Conservation (phyloP, 2,329 filamentous ascomycete species). For the Talaromyces sp. region DNA sequence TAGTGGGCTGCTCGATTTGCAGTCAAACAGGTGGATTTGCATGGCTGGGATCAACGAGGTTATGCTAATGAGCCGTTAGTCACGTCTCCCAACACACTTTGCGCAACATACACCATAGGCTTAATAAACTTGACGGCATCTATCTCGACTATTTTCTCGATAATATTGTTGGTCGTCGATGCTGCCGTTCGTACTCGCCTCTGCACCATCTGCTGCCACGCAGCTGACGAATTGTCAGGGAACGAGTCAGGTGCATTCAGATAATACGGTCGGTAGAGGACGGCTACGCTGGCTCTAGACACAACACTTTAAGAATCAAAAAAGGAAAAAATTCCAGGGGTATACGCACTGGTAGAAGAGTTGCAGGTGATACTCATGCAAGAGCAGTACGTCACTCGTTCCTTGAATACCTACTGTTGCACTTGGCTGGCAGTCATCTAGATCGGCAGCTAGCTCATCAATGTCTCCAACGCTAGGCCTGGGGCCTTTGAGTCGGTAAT, state of each 20-base stretch:
- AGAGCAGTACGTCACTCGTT: background rate
- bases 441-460: background rate
- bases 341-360: conserved; percentile 1
- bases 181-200: background rate
- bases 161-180: background rate
- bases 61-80: background rate
- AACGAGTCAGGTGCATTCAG: background rate
- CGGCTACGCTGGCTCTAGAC: background rate
- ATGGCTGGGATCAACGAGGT: conserved; percentile 1
- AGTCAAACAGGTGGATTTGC: conserved; percentile 3
- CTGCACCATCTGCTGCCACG: background rate
- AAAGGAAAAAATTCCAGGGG: background rate
- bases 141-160: conserved; percentile 1
- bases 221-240: background rate
- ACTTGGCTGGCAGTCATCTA: background rate
- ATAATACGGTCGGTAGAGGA: background rate
- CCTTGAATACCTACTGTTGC: background rate
- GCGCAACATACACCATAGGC: conserved; percentile 1
- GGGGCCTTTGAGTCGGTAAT: background rate
- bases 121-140: background rate
- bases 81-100: background rate
- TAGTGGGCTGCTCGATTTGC: background rate
- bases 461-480: background rate
- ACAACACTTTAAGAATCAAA: background rate
- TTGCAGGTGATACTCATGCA: background rate